phyloP scores from a whole-genome alignment of 306 rosid genomes.

The Biancaea sappan region DNA sequence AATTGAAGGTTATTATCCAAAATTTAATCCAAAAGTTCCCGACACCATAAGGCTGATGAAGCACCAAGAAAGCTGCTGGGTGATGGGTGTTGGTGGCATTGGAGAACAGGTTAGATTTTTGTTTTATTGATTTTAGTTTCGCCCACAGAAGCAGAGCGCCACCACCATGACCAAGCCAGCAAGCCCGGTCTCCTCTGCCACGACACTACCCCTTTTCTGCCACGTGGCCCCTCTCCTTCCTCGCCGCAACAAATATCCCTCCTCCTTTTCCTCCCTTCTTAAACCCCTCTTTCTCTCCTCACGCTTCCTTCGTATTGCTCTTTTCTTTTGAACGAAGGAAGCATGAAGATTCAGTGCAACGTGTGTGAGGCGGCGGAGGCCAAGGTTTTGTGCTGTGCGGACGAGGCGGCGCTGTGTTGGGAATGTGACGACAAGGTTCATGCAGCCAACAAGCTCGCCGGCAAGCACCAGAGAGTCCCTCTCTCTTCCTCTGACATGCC shows the following conservation, averaged over 20 bases:
- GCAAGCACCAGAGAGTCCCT: conserved; percentile 89
- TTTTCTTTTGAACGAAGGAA: too few species aligned
- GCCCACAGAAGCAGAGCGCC: conserved; percentile 12
- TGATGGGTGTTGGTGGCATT: neutral
- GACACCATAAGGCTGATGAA: neutral
- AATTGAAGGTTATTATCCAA: neutral
- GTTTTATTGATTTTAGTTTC: conserved; percentile 18
- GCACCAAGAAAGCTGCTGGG: too few species aligned
- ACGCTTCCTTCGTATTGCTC: neutral
- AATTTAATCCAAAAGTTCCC: neutral
- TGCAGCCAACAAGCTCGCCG: conserved; percentile 92
- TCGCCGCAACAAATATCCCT: conserved; percentile 57
- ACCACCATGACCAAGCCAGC: conserved; percentile 37
- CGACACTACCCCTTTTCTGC: conserved; percentile 54
- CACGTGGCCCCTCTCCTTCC: conserved; percentile 51
- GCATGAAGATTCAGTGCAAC: conserved; percentile 97
- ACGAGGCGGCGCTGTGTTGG: conserved; percentile 95
- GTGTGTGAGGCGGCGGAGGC: conserved; percentile 94
- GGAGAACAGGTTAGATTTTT: conserved; percentile 38
- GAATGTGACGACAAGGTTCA: conserved; percentile 90
- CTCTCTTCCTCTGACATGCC: conserved; percentile 84
- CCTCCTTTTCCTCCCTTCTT: conserved; percentile 38
- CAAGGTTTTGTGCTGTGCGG: conserved; percentile 89
- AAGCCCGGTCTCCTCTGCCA: conserved; percentile 56
- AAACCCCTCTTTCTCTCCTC: conserved; percentile 45